Base-by-base conservation (phyloP, 257 asterid species). In the Eustoma russellianum region DNA sequence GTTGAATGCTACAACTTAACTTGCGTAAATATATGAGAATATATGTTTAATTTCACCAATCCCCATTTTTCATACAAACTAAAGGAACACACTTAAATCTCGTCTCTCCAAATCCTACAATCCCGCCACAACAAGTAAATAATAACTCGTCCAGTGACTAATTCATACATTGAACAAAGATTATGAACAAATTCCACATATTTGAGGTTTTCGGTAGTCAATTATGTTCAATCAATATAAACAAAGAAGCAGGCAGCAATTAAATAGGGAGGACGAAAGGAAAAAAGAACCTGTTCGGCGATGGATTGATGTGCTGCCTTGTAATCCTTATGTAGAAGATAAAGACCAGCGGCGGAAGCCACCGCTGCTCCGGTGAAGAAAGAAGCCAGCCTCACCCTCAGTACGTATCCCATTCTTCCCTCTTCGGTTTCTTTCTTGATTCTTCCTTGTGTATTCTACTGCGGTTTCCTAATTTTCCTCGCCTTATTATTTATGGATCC, bases 301-400 rank as follows among this genome's bases (percentile, higher is more conserved):
- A 86, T 70, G 70, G 82, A 66, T 33, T 75, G 79, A 54, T 84
- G 95, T 47, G 94, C 95, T 11, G 70, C 50, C 65, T 67, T 73
- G 66, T 80, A 91, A 78, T 91, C 98, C 66, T 80, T 81, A 53
- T 77, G 85, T 50, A 91, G 92, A 52, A 55, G 70, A 70, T 78
- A 87, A 33, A 90, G 67, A 17, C 96, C 98, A 14, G 68, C 79
- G 34, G 79, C 85, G 40, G 95, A 83, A 33, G 98, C 94, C 46
- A 78, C 73, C 3, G 95, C 95, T n/a, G 85, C 94, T 51, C 95
- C 96, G 49, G 86, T 57, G 80, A 86, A 83, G 78, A 86, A 91
- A 16, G 96, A 82, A 41, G 95, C 95, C 40, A 83, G 63, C 76
- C 94, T 75, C 69, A 91, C 96, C 52, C 96, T 82, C 63, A 82